Evolutionary conservation across 2,329 filamentous ascomycete species (phyloP).

Genomic region (Penicillium sp.): DNA sequence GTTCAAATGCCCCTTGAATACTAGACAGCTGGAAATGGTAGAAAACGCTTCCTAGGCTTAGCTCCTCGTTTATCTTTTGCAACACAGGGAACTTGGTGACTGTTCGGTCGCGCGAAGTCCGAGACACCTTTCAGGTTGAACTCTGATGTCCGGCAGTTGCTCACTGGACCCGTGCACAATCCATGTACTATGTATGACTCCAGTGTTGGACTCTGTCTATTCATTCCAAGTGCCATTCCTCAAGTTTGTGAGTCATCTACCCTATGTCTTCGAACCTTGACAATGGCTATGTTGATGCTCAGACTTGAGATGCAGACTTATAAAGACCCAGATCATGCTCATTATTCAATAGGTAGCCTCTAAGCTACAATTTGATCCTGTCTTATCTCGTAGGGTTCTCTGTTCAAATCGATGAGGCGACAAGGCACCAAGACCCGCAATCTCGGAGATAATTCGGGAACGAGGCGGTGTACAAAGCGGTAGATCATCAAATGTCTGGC

Average conservation of each 20-base stretch:
- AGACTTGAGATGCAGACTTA: neutral
- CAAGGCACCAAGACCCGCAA: too few species aligned
- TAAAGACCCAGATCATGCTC: too few species aligned
- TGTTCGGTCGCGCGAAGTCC: too few species aligned
- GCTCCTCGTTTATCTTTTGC: neutral
- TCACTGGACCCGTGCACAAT: too few species aligned
- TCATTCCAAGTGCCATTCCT: neutral
- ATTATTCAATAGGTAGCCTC: too few species aligned
- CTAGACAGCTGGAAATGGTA: neutral
- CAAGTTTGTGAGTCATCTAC: neutral
- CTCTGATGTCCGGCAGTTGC: too few species aligned
- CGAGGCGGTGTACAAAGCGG: too few species aligned
- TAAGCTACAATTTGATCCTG: too few species aligned
- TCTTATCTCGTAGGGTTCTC: too few species aligned
- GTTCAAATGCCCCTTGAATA: constrained; percentile 4
- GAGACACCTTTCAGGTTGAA: neutral
- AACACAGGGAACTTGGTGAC: too few species aligned
- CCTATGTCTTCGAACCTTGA: neutral
- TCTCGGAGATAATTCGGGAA: too few species aligned
- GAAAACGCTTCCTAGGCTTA: neutral
- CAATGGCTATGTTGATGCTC: neutral
- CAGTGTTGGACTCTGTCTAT: neutral
- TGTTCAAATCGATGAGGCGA: too few species aligned
- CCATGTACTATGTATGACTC: neutral
- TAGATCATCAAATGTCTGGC: constrained; percentile 9